Conservation (phyloP, 2,329 filamentous ascomycete genomes). For the Thielaviopsis ethacetica region DNA sequence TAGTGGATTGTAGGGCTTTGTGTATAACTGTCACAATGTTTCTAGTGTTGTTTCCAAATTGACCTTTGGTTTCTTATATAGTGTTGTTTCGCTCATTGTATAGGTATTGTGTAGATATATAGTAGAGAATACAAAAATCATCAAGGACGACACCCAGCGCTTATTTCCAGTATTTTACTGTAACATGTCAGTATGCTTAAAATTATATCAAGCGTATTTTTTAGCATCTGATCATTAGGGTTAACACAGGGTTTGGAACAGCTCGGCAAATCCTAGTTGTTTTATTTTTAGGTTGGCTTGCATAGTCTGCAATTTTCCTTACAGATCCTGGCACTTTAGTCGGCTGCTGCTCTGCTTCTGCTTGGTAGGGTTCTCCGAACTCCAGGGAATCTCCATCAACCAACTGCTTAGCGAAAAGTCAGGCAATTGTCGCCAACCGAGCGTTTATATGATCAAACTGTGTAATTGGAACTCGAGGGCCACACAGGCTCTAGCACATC, state of each 20-base stretch:
- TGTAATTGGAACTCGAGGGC: background rate
- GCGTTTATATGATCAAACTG: background rate
- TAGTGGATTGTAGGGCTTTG: no score
- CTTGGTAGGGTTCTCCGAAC: background rate
- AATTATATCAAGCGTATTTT: no score
- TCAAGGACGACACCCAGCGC: no score
- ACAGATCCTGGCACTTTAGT: background rate
- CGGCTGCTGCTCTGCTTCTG: background rate
- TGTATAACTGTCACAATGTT: no score
- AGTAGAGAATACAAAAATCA: no score
- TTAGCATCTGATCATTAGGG: background rate
- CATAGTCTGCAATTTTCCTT: background rate
- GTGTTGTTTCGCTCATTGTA: no score
- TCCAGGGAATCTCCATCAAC: background rate
- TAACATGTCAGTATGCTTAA: no score
- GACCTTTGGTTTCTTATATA: no score
- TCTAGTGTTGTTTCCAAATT: no score
- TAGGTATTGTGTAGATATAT: no score
- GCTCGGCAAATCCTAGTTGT: no score
- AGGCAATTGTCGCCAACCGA: background rate
- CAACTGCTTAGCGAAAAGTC: background rate
- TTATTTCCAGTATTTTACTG: no score
- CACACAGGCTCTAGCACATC: background rate
- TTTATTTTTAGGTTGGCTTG: background rate
- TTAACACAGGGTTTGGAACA: background rate